Evolutionary conservation across 75 land plant genomes (phyloP), one percentile per base, ranked within the genome.

Genomic region (Chamaecyparis obtusa): DNA sequence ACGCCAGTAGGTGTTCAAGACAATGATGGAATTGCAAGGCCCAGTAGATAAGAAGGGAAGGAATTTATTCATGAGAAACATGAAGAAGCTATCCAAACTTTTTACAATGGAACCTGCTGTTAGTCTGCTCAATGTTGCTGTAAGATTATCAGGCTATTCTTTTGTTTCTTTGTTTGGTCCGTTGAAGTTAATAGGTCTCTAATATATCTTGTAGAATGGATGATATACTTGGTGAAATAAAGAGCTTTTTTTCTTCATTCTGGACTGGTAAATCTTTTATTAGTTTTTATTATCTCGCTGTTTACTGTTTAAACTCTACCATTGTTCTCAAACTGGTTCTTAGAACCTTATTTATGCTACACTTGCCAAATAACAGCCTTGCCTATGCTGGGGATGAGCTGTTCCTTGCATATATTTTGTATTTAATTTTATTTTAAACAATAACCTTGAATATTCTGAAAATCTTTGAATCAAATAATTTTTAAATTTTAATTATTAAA

Each of bases 111-210:
- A 91, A 27, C 99, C 99, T 84, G 92, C 72, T 41, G 46, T 90
- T 86, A 94, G 95, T 72, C 85, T 97, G 86, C 91, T 97, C 43
- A 91, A 94, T 89, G 95, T 95, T 92, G 99, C 99, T 88, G 99
- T 97, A 90, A 93, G 94, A 72, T 71, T 86, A 54, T 37, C 19
- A 1, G 21, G 41, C 87, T 74, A n/a, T 89, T 87, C 36, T 32
- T 86, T 86, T 43, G 60, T 88, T 24, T 37, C 48, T 86, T 41
- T 15, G 46, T 37, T 41, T 44, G 43, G 57, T 43, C 37, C 43
- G 15, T 48, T 67, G 87, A 67, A 64, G 87, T 44, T 56, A 87
- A 46, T 71, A 24, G 32, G n/a, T 69, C 72, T 1, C 33, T n/a
- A 69, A 24, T 69, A 27, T 69, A 10, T 21, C 1, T 69, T 69